Conservation (phyloP, 805 yeast species). For the Komagataella phaffii region DNA sequence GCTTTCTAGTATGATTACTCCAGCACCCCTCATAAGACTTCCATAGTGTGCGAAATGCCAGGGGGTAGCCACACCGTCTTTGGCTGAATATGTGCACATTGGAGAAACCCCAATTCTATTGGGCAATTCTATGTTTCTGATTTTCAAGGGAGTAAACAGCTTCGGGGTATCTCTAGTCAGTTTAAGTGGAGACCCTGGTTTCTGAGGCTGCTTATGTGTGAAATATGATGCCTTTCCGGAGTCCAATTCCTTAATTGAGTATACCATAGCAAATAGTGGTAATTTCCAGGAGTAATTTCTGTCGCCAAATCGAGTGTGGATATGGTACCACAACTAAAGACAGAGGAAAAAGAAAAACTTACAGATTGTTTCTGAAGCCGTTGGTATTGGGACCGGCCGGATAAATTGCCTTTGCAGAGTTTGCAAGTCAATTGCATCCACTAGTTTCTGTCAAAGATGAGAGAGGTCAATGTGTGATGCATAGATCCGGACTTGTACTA, state of each 20-base stretch:
- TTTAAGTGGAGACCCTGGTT: neutral
- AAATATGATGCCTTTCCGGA: neutral
- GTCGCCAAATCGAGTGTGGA: neutral
- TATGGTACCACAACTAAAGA: neutral
- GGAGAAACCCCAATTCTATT: conserved; percentile 23
- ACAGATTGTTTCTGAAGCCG: too few species aligned
- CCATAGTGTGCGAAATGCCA: conserved; percentile 40
- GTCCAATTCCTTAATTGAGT: neutral
- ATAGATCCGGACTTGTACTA: too few species aligned
- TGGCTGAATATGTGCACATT: conserved; percentile 35
- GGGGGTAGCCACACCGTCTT: conserved; percentile 24
- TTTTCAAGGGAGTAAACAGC: conserved; percentile 16
- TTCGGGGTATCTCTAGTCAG: conserved; percentile 7
- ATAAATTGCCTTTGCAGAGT: neutral
- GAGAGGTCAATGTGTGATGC: neutral
- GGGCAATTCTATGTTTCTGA: conserved; percentile 12
- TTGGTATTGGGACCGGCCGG: too few species aligned
- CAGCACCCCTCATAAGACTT: conserved; percentile 31
- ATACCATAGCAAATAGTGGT: neutral
- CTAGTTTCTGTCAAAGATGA: neutral
- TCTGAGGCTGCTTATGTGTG: neutral
- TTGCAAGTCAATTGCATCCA: neutral
- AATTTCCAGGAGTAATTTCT: neutral
- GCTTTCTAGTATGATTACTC: conserved; percentile 33
- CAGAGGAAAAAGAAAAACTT: neutral